Conservation (phyloP, 108 stramenopile species). For the Cyclotella kingstonii region DNA sequence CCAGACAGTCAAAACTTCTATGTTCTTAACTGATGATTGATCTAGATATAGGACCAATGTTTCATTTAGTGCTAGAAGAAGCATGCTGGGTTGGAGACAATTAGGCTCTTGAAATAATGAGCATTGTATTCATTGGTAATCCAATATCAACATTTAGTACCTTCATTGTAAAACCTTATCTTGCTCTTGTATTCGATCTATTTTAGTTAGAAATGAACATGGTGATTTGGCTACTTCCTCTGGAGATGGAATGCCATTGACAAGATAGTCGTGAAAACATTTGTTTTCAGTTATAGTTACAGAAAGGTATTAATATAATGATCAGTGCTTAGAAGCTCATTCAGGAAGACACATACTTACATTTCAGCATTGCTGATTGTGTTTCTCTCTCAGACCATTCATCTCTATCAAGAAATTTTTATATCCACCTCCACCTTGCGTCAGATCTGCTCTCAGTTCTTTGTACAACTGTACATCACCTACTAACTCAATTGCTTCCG, state of each 20-base stretch:
- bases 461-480: slow-evolving; percentile 74
- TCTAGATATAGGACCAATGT: slow-evolving; percentile 18
- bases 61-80: slow-evolving; percentile 9
- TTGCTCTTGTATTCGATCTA: slow-evolving; percentile 22
- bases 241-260: slow-evolving; percentile 11
- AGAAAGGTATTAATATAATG: too few relatives aligned
- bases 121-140: slow-evolving; percentile 43
- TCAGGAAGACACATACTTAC: slow-evolving; percentile 60
- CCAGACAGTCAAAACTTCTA: slow-evolving; percentile 31
- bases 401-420: slow-evolving; percentile 82
- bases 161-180: slow-evolving; percentile 32
- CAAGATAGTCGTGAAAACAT: too few relatives aligned
- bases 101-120: slow-evolving; percentile 21
- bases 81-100: slow-evolving; percentile 37
- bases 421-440: slow-evolving; percentile 82
- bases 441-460: slow-evolving; percentile 73
- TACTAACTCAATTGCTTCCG: slow-evolving; percentile 51
- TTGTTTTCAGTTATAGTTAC: too few relatives aligned
- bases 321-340: too few relatives aligned
- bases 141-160: slow-evolving; percentile 25
- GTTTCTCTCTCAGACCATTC: slow-evolving; percentile 89
- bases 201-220: slow-evolving; percentile 12
- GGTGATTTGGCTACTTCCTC: slow-evolving; percentile 29
- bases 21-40: slow-evolving; percentile 20
- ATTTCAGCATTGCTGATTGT: slow-evolving; percentile 54